Conservation (phyloP, 108 stramenopile species). For the Chaetoceros tenuissimus region DNA sequence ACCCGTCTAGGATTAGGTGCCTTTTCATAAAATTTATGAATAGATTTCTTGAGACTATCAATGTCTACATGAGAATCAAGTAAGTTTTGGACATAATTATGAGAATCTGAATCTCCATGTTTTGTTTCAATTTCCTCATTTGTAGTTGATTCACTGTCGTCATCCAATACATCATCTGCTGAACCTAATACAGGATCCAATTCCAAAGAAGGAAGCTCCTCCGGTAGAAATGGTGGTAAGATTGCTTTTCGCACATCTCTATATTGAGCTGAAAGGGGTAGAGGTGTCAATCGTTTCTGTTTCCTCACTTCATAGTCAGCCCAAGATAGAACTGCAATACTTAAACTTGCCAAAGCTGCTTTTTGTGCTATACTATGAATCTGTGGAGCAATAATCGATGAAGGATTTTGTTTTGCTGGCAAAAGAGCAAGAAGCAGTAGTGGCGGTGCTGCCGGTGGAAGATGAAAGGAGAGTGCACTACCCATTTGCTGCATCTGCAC, state of each 20-base stretch:
- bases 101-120: background rate
- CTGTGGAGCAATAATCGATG: constrained; percentile 3
- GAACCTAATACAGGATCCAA: constrained; percentile 5
- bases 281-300: constrained; percentile 40
- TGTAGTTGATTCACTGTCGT: background rate
- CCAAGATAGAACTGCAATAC: constrained; percentile 61
- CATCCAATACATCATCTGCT: background rate
- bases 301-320: constrained; percentile 57
- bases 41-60: constrained; percentile 21
- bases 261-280: constrained; percentile 34
- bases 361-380: constrained; percentile 28
- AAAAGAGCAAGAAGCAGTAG: constrained; percentile 47
- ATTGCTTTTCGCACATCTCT: constrained; percentile 33
- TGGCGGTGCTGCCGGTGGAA: constrained; percentile 66
- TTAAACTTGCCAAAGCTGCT: constrained; percentile 18
- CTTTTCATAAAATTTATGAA: constrained; percentile 12
- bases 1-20: background rate
- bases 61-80: constrained; percentile 1
- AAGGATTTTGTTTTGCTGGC: constrained; percentile 19
- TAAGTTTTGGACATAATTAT: constrained; percentile 2
- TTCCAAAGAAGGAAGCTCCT: constrained; percentile 25
- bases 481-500: constrained; percentile 30
- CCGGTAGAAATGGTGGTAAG: constrained; percentile 71
- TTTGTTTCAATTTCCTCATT: background rate
- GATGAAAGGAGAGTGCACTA: constrained; percentile 56